Conservation (phyloP, 441 rosid genomes). For the Francoa sonchifolia region DNA sequence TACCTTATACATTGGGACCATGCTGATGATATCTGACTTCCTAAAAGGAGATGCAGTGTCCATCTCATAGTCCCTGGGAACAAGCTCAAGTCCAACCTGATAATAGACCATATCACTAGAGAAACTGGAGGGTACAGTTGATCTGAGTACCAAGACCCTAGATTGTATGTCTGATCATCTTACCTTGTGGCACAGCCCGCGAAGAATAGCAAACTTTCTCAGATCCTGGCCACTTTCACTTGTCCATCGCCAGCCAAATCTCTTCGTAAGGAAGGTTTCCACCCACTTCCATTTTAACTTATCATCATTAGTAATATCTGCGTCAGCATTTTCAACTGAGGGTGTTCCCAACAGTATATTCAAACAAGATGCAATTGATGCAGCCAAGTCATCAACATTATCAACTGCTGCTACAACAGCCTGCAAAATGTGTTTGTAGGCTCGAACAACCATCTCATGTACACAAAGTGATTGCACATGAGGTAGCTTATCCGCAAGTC, state of each 20-base stretch:
- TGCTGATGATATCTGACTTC: conserved; percentile 62
- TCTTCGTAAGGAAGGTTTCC: conserved; percentile 52
- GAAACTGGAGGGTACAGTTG: conserved; percentile 15
- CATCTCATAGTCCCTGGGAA: conserved; percentile 68
- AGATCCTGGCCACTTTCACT: conserved; percentile 41
- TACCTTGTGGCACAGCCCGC: conserved; percentile 74
- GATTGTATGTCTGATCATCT: conserved; percentile 9
- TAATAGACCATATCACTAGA: conserved; percentile 20
- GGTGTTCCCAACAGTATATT: conserved; percentile 63
- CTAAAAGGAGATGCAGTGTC: conserved; percentile 52
- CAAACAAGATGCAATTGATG: conserved; percentile 55
- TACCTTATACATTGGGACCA: conserved; percentile 79
- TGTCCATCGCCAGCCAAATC: conserved; percentile 63
- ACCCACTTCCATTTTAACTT: conserved; percentile 64
- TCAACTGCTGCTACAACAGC: conserved; percentile 61
- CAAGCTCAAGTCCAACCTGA: conserved; percentile 78
- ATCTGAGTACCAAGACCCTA: no score
- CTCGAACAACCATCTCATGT: conserved; percentile 74
- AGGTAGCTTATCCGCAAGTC: conserved; percentile 67
- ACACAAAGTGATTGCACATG: conserved; percentile 74
- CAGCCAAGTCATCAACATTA: conserved; percentile 43
- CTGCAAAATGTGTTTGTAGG: conserved; percentile 68
- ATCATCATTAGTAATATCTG: conserved; percentile 27
- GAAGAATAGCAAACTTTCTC: conserved; percentile 59
- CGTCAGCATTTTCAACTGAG: conserved; percentile 25